phyloP scores from a whole-genome alignment of 192 early-diverging fungal species.

The Gaertneriomyces sp. region DNA sequence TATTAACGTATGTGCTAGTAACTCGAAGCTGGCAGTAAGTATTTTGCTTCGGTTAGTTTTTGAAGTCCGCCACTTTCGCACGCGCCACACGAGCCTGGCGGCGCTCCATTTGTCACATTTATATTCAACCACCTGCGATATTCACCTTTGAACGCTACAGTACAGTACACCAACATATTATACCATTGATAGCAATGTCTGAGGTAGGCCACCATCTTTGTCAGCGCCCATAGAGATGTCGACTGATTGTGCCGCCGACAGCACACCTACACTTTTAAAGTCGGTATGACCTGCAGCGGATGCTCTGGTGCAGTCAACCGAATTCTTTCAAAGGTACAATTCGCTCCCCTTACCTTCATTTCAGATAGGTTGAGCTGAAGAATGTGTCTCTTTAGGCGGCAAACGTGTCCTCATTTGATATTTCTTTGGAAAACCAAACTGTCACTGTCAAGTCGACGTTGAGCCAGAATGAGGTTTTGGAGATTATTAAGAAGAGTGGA shows the following conservation, averaged over 20 bases:
- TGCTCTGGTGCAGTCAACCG: constrained; percentile 72
- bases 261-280: constrained; percentile 66
- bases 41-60: too few relatives aligned
- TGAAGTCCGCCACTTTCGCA: too few relatives aligned
- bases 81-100: too few relatives aligned
- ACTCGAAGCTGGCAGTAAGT: too few relatives aligned
- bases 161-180: too few relatives aligned
- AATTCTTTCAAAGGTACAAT: constrained; percentile 55
- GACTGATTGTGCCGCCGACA: constrained; percentile 8
- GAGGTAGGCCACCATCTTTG: constrained; percentile 3
- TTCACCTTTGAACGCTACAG: too few relatives aligned
- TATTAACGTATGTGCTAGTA: too few relatives aligned
- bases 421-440: constrained; percentile 54
- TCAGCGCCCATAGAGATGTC: background rate
- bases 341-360: background rate
- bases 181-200: background rate
- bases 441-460: constrained; percentile 52
- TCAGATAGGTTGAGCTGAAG: too few relatives aligned
- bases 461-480: constrained; percentile 51
- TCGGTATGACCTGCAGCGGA: constrained; percentile 75
- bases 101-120: too few relatives aligned
- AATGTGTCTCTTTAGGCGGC: constrained; percentile 24
- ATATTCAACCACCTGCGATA: too few relatives aligned
- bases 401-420: constrained; percentile 50
- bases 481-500: constrained; percentile 51